These are phyloP conservation scores for Pyrus communis DNA, from an alignment of 306 rosid species.

Conservation along the genomic window DNA sequence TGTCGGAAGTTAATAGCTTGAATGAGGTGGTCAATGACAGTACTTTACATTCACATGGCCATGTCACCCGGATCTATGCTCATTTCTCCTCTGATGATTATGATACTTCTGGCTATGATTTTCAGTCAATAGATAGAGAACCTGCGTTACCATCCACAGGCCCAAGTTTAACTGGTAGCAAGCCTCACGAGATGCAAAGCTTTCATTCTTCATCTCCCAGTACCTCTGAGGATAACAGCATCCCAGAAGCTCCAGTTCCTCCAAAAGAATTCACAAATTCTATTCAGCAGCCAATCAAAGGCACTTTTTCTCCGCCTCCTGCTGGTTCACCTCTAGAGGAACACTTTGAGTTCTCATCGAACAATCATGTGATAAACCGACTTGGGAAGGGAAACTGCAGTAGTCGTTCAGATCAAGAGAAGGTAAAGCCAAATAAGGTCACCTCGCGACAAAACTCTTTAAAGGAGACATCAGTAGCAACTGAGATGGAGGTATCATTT, in stretches of 20 bases:
- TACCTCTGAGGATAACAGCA: conserved; percentile 70
- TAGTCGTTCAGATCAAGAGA: conserved; percentile 71
- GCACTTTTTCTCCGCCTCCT: conserved; percentile 48
- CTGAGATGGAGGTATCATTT: conserved; percentile 81
- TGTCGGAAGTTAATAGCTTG: conserved; percentile 21
- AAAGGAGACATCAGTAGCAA: conserved; percentile 66
- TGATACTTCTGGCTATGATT: conserved; percentile 72
- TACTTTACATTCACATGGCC: conserved; percentile 32
- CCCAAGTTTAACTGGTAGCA: conserved; percentile 38
- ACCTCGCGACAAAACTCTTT: conserved; percentile 66
- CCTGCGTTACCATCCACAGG: conserved; percentile 36
- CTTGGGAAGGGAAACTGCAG: conserved; percentile 68
- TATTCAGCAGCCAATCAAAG: conserved; percentile 35
- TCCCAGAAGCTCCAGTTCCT: conserved; percentile 41
- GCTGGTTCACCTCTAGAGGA: conserved; percentile 75
- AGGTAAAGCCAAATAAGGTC: conserved; percentile 51
- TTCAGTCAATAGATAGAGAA: conserved; percentile 72
- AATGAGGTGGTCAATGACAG: conserved; percentile 29
- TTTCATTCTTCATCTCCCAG: conserved; percentile 66
- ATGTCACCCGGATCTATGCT: conserved; percentile 32
- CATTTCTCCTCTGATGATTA: conserved; percentile 88
- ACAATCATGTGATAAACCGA: conserved; percentile 45
- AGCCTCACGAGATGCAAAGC: conserved; percentile 60
- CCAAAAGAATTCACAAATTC: conserved; percentile 36
- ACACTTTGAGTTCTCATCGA: conserved; percentile 55